Evolutionary conservation across 208 protist genomes (phyloP), one percentile per base, ranked within the genome.

Genomic region (Acanthamoeba healyi): DNA sequence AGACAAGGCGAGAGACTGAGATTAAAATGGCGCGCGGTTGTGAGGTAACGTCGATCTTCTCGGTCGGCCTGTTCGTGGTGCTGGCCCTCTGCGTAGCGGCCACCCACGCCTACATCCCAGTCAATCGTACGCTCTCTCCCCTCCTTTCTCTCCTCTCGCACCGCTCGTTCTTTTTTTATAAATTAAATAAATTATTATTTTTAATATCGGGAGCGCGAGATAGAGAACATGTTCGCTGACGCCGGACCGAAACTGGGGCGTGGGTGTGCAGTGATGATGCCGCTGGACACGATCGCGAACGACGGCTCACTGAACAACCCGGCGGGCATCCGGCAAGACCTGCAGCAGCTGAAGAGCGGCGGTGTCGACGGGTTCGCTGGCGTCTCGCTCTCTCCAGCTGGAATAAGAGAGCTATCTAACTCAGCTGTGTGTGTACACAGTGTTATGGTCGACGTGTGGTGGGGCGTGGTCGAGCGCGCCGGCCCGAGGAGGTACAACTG

Each of bases 361-460:
- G 51, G 86, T 44, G 91, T 96, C 42, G 84, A 88, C 26, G 93
- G 40, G 93, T 94, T 26, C 36, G 77, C 0, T 65, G n/a, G n/a
- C n/a, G n/a, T n/a, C n/a, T n/a, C n/a, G n/a, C n/a, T n/a, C n/a
- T n/a, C n/a, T n/a, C n/a, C n/a, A n/a, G n/a, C n/a, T n/a, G n/a
- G n/a, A n/a, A n/a, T n/a, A n/a, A n/a, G n/a, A n/a, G n/a, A n/a
- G n/a, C n/a, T n/a, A n/a, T n/a, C n/a, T n/a, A n/a, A n/a, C n/a
- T n/a, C n/a, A n/a, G n/a, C n/a, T n/a, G n/a, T n/a, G n/a, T n/a
- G n/a, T 67, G 22, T 77, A 1, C 19, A 92, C 42, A 94, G 97
- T 51, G 97, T 98, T 14, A 98, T 98, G 97, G 44, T 72, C 26
- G 97, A 98, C 94, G 95, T 98, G 51, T 98, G 97, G 97, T 98